Evolutionary conservation across 768 basidiomycete genomes (phyloP).

Genomic region (Rhodotorula paludigena): DNA sequence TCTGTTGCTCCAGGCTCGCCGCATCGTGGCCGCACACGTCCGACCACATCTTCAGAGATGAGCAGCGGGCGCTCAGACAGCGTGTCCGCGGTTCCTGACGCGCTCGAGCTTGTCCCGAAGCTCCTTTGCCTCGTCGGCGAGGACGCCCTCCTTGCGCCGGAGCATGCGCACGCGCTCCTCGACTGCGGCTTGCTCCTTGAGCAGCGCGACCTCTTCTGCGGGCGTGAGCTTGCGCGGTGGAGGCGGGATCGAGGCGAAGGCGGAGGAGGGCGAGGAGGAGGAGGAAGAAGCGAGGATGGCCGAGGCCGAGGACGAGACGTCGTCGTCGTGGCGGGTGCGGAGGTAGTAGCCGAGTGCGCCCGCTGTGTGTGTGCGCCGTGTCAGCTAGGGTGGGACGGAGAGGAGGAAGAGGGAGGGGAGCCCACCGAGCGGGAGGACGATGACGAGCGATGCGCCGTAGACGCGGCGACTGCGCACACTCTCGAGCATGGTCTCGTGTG

Average conservation of each 20-base stretch:
- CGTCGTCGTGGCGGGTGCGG: neutral
- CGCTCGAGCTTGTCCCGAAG: neutral
- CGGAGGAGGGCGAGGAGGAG: neutral
- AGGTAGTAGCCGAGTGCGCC: constrained; percentile 32
- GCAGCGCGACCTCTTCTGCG: neutral
- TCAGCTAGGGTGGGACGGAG: neutral
- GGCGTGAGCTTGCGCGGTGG: neutral
- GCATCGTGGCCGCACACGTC: no score
- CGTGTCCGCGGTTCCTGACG: neutral
- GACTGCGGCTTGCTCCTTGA: neutral
- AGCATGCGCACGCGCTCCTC: constrained; percentile 1
- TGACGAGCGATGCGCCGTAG: constrained; percentile 24
- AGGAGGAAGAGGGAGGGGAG: no score
- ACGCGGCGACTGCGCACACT: constrained; percentile 13
- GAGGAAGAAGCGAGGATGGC: neutral
- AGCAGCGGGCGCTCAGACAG: neutral
- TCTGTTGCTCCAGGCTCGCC: no score
- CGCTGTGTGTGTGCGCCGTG: neutral
- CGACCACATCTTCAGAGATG: no score
- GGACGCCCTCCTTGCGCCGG: neutral
- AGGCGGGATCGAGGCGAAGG: no score
- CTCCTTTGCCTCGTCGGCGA: neutral
- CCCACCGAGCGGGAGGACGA: constrained; percentile 21
- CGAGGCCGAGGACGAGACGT: neutral
- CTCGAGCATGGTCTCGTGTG: constrained; percentile 30